phyloP scores from a whole-genome alignment of 2,329 filamentous ascomycete species.

The Calonectria hawksworthii region DNA sequence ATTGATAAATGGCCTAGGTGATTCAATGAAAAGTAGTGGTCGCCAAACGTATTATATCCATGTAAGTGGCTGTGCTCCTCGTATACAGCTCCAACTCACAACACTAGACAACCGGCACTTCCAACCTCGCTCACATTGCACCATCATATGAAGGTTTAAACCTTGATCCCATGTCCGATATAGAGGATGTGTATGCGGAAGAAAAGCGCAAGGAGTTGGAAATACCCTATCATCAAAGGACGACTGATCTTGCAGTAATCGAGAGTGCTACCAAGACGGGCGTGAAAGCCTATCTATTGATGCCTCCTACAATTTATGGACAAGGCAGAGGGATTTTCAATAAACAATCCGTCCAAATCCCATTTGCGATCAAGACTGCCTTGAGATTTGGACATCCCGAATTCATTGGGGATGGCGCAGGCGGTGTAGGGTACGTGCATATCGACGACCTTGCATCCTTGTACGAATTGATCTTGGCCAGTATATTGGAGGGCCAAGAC shows the following conservation, averaged over 20 bases:
- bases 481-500: not conserved
- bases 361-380: not conserved
- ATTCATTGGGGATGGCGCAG: not conserved
- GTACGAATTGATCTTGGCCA: not conserved
- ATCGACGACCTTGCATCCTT: not conserved
- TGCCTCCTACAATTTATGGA: not conserved
- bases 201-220: not conserved
- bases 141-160: not conserved
- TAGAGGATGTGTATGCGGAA: not conserved
- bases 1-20: not conserved
- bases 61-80: not conserved
- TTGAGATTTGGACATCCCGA: not conserved
- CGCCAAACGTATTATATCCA: not conserved
- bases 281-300: not conserved
- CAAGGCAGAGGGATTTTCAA: not conserved
- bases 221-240: not conserved
- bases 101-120: not conserved
- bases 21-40: not conserved
- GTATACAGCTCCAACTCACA: not conserved
- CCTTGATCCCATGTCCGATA: not conserved
- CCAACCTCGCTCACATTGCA: not conserved
- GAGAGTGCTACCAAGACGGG: not conserved
- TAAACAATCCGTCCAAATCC: not conserved
- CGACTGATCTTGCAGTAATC: not conserved
- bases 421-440: not conserved